These are phyloP conservation scores for Suhomyces yuchorum DNA, from an alignment of 1,139 yeast genomes.

Conservation along the genomic window DNA sequence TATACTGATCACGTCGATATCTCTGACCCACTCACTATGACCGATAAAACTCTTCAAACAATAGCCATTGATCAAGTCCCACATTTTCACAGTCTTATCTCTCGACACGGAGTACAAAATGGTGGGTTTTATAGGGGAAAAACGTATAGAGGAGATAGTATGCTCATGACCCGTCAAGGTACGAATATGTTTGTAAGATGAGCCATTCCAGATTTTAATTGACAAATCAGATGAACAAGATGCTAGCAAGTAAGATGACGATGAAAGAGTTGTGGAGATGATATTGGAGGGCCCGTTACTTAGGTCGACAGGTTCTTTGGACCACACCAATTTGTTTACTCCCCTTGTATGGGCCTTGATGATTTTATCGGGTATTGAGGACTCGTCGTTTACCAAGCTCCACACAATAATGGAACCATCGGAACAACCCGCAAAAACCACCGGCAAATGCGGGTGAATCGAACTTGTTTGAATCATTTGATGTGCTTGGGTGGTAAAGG, in stretches of 20 bases:
- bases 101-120: slow-evolving; percentile 72
- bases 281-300: slow-evolving; percentile 12
- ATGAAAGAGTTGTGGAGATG: background rate
- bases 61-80: slow-evolving; percentile 77
- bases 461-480: slow-evolving; percentile 64
- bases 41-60: slow-evolving; percentile 68
- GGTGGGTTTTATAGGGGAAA: slow-evolving; percentile 43
- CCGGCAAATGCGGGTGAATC: slow-evolving; percentile 74
- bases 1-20: slow-evolving; percentile 47
- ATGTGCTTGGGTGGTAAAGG: slow-evolving; percentile 54
- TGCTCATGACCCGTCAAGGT: slow-evolving; percentile 90
- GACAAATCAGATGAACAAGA: slow-evolving; percentile 76
- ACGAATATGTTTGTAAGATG: slow-evolving; percentile 55
- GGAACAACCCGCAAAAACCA: slow-evolving; percentile 65
- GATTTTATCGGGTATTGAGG: slow-evolving; percentile 65
- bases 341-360: slow-evolving; percentile 78
- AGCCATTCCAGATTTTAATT: slow-evolving; percentile 70
- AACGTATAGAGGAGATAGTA: slow-evolving; percentile 68
- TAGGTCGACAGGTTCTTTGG: slow-evolving; percentile 36
- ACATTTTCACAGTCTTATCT: slow-evolving; percentile 69
- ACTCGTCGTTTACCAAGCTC: slow-evolving; percentile 61
- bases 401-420: slow-evolving; percentile 78
- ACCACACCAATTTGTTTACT: slow-evolving; percentile 64
- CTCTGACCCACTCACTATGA: slow-evolving; percentile 89
- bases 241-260: slow-evolving; percentile 36